These are phyloP conservation scores for Salvia hispanica DNA, from an alignment of 257 asterid genomes.

Conservation along the genomic window DNA sequence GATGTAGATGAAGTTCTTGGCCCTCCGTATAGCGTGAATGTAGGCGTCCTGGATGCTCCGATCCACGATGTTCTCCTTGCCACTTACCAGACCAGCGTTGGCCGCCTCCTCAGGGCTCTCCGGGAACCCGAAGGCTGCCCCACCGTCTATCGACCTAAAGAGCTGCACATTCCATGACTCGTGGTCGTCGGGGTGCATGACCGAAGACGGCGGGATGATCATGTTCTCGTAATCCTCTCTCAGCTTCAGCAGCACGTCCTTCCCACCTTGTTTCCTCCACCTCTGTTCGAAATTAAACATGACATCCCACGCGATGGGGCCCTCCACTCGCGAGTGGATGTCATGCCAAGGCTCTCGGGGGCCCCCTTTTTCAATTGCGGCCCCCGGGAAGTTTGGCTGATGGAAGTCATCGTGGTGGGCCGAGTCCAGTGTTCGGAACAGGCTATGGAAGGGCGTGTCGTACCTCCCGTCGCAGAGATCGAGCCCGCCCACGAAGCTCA, in stretches of 20 bases:
- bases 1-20: constrained; percentile 72
- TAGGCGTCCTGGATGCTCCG: constrained; percentile 88
- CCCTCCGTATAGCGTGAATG: constrained; percentile 83
- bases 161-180: constrained; percentile 88
- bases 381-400: constrained; percentile 75
- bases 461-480: constrained; percentile 90
- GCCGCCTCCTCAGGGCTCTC: constrained; percentile 79
- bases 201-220: constrained; percentile 76
- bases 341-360: constrained; percentile 96
- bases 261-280: constrained; percentile 88
- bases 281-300: constrained; percentile 84
- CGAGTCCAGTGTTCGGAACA: constrained; percentile 76
- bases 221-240: constrained; percentile 68
- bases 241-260: constrained; percentile 58
- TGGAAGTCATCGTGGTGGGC: constrained; percentile 89
- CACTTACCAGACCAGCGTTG: constrained; percentile 73
- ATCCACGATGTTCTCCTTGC: constrained; percentile 77
- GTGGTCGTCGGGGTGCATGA: constrained; percentile 62
- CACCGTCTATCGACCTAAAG: constrained; percentile 87
- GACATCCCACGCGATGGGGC: constrained; percentile 91
- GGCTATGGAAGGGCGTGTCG: constrained; percentile 80
- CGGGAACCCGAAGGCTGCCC: constrained; percentile 89
- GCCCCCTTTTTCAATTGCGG: constrained; percentile 68
- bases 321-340: constrained; percentile 76
- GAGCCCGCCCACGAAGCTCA: constrained; percentile 90